Conservation (phyloP, 257 asterid genomes). For the Sherardia arvensis region DNA sequence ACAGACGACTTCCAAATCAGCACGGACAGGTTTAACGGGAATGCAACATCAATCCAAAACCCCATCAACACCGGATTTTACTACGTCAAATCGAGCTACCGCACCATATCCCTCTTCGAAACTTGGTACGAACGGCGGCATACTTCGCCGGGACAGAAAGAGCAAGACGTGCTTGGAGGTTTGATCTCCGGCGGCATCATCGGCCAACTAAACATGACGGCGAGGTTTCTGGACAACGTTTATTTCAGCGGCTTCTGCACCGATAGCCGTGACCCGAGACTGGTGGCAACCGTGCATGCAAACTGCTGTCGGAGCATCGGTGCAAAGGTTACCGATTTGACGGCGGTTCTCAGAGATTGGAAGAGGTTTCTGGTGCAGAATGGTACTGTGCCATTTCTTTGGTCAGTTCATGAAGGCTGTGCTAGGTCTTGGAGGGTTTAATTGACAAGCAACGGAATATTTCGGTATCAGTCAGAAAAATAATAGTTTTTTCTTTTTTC, state of each 20-base stretch:
- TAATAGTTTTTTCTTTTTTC: too few species aligned
- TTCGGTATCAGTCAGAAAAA: too few species aligned
- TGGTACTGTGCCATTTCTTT: not conserved
- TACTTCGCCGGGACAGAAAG: constrained; percentile 39
- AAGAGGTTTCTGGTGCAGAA: constrained; percentile 20
- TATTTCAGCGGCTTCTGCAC: constrained; percentile 60
- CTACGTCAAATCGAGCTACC: constrained; percentile 34
- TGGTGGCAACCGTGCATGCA: constrained; percentile 53
- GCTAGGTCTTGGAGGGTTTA: not conserved
- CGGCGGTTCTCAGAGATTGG: constrained; percentile 50
- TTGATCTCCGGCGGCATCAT: constrained; percentile 16
- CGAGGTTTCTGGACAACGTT: constrained; percentile 31
- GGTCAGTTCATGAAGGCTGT: not conserved
- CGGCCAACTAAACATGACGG: constrained; percentile 16
- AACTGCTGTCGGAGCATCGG: constrained; percentile 54
- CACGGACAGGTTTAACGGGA: constrained; percentile 35
- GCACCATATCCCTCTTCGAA: constrained; percentile 39
- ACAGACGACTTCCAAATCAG: constrained; percentile 49
- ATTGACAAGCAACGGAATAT: too few species aligned
- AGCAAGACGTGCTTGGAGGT: constrained; percentile 51
- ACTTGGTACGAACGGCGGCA: constrained; percentile 39
- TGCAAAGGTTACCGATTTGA: constrained; percentile 57
- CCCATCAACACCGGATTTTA: constrained; percentile 65
- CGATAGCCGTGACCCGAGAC: constrained; percentile 21
- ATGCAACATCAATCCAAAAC: constrained; percentile 25